Percentiles rank a stretch among this genome's conserved stretches.
Evolutionary conservation across 495 filamentous ascomycete species (phyloP).

Genomic region (Daldinia bambusicola): DNA sequence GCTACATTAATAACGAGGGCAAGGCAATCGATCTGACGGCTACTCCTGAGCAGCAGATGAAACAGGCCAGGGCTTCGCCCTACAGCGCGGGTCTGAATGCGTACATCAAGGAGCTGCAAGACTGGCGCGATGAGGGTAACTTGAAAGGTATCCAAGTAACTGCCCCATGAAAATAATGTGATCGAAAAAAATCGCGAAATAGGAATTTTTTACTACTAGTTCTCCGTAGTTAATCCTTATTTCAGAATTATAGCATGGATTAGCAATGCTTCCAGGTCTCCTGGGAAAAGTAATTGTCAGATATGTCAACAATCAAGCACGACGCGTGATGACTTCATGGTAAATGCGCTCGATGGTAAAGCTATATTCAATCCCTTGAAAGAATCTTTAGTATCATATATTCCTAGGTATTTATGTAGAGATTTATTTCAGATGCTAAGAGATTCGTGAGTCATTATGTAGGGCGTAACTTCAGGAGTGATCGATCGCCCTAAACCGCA

Average conservation of each 20-base stretch:
- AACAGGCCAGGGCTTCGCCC: constrained; percentile 39
- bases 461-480: background rate
- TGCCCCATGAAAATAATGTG: constrained; percentile 1
- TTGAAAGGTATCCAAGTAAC: constrained; percentile 39
- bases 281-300: background rate
- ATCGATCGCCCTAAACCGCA: background rate
- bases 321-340: background rate
- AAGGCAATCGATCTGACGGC: constrained; percentile 28
- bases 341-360: no score
- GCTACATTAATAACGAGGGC: constrained; percentile 65
- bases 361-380: background rate
- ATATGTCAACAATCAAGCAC: background rate
- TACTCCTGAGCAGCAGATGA: constrained; percentile 47
- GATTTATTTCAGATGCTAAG: background rate
- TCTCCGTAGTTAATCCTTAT: background rate
- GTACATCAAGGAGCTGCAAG: constrained; percentile 51
- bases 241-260: background rate
- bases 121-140: constrained; percentile 51
- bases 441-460: background rate
- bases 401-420: background rate
- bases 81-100: constrained; percentile 48
- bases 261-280: no score
- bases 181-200: background rate
- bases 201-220: background rate
- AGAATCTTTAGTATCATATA: background rate